Evolutionary conservation across 177 flowering plant genomes (phyloP).

Genomic region (Tripterygium wilfordii): DNA sequence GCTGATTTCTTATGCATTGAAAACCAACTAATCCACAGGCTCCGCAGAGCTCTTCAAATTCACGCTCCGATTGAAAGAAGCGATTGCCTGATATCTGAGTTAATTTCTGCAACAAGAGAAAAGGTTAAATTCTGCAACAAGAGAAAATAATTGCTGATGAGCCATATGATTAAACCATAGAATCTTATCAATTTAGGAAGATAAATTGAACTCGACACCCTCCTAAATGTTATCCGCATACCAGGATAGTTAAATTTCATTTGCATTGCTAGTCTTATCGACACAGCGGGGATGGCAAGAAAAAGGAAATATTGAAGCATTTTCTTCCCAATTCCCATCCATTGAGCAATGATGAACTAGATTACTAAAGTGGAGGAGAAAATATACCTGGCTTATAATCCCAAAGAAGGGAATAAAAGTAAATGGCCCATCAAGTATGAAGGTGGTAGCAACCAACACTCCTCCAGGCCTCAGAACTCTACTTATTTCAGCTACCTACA

Average conservation of each 20-base stretch:
- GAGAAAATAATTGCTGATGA: not conserved
- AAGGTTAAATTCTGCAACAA: too few species aligned
- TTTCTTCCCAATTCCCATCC: not conserved
- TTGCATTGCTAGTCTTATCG: too few species aligned
- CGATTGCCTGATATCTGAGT: conserved; percentile 45
- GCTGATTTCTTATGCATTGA: conserved; percentile 48
- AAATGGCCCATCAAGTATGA: conserved; percentile 52
- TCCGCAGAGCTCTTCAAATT: conserved; percentile 76
- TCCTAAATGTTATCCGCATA: too few species aligned
- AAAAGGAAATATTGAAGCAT: too few species aligned
- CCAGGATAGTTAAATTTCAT: too few species aligned
- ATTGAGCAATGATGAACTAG: not conserved
- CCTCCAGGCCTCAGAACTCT: conserved; percentile 88
- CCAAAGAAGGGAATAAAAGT: conserved; percentile 34
- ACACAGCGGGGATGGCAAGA: too few species aligned
- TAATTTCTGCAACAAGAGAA: conserved; percentile 33
- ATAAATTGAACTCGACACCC: too few species aligned
- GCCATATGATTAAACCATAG: too few species aligned
- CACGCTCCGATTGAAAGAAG: conserved; percentile 51
- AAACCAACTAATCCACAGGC: conserved; percentile 72
- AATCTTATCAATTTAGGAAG: too few species aligned
- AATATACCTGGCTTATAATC: conserved; percentile 53
- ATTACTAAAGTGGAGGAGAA: not conserved
- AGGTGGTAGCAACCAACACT: conserved; percentile 85
- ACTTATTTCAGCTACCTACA: conserved; percentile 88